phyloP scores from a whole-genome alignment of 108 stramenopile species.

The Nitzschia inconspicua region DNA sequence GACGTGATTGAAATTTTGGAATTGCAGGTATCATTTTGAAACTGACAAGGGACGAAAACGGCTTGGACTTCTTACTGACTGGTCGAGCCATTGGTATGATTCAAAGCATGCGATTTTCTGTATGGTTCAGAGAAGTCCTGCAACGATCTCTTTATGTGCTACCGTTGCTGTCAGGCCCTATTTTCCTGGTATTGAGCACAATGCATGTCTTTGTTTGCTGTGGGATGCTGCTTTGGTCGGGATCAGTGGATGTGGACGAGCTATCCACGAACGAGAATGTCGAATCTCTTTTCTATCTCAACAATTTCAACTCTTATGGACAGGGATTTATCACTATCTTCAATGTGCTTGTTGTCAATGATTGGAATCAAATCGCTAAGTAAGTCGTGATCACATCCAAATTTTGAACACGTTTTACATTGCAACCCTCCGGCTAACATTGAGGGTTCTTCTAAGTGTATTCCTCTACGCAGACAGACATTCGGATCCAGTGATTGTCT shows the following conservation, averaged over 20 bases:
- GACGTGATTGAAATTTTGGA: neutral
- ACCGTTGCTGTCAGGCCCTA: slow-evolving; percentile 31
- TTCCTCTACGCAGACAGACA: slow-evolving; percentile 35
- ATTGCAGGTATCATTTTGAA: neutral
- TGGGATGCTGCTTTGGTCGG: slow-evolving; percentile 56
- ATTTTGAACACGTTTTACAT: neutral
- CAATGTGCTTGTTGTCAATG: slow-evolving; percentile 52
- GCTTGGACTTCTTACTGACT: slow-evolving; percentile 26
- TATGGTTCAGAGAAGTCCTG: slow-evolving; percentile 45
- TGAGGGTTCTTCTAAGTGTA: slow-evolving; percentile 9
- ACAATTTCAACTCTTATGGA: slow-evolving; percentile 57
- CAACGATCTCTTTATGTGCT: slow-evolving; percentile 39
- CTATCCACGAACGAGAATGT: slow-evolving; percentile 16
- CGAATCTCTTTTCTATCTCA: slow-evolving; percentile 44
- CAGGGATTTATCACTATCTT: slow-evolving; percentile 53
- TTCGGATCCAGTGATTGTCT: slow-evolving; percentile 31
- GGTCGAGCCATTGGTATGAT: slow-evolving; percentile 59
- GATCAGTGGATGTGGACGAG: slow-evolving; percentile 30
- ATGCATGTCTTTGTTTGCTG: slow-evolving; percentile 47
- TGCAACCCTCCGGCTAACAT: neutral
- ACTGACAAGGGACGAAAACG: neutral
- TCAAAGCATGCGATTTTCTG: slow-evolving; percentile 47
- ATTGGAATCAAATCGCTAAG: slow-evolving; percentile 56
- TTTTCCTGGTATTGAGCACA: slow-evolving; percentile 35
- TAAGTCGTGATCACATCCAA: no score